Evolutionary conservation across 2,329 filamentous ascomycete genomes (phyloP).

Genomic region (Dryadomyces sulphureus): DNA sequence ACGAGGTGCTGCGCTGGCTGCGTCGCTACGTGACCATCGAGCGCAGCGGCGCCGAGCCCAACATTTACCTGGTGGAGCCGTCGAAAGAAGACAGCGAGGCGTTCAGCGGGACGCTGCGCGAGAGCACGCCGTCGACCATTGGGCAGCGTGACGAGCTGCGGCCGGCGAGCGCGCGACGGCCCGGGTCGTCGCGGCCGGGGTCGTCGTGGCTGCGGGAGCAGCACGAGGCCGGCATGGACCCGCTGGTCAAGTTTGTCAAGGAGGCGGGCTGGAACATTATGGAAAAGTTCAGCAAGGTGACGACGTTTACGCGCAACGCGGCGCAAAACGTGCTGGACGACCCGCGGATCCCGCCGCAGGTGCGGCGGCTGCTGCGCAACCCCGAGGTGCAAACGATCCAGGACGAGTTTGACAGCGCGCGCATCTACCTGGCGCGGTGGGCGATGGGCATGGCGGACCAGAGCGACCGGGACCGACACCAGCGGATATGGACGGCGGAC

Average conservation of each 20-base stretch:
- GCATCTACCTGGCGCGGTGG: constrained; percentile 89
- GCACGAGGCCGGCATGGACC: constrained; percentile 70
- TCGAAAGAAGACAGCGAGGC: constrained; percentile 61
- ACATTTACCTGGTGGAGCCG: constrained; percentile 83
- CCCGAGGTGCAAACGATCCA: constrained; percentile 91
- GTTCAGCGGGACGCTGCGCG: constrained; percentile 53
- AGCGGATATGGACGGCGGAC: constrained; percentile 82
- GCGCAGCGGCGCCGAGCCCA: constrained; percentile 71
- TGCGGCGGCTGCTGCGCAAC: constrained; percentile 71
- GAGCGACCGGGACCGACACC: constrained; percentile 72
- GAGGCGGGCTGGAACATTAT: constrained; percentile 93
- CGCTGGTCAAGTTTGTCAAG: constrained; percentile 83
- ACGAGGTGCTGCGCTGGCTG: constrained; percentile 86
- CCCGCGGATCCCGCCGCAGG: constrained; percentile 76
- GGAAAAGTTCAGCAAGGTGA: constrained; percentile 94
- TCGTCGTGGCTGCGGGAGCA: constrained; percentile 13
- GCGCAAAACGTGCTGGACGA: constrained; percentile 89
- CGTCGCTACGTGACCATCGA: constrained; percentile 73
- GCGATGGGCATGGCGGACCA: constrained; percentile 98
- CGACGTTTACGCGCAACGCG: constrained; percentile 83
- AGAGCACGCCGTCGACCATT: constrained; percentile 26
- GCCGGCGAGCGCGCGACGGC: constrained; percentile 20
- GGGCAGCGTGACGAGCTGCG: constrained; percentile 25
- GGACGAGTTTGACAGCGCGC: constrained; percentile 92
- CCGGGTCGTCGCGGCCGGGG: constrained; percentile 16